phyloP scores from a whole-genome alignment of 1,139 yeast species.

The Taphrina communis region DNA sequence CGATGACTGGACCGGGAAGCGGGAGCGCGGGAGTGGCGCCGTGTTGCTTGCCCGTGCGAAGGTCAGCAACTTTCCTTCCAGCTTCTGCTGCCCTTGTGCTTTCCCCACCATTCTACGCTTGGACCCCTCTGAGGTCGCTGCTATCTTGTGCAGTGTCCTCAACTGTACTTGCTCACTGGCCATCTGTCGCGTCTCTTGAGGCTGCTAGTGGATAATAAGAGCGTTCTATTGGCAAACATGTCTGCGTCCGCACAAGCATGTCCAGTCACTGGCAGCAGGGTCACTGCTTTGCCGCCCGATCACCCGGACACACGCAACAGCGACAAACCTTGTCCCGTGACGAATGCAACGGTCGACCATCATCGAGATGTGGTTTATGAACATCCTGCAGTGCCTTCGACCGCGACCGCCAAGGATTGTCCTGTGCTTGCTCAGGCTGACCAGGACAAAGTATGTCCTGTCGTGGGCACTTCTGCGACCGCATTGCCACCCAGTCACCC shows the following conservation, averaged over 20 bases:
- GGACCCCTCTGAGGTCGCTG: too few species aligned
- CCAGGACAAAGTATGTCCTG: slow-evolving; percentile 36
- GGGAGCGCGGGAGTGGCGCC: slow-evolving; percentile 7
- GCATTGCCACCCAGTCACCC: slow-evolving; percentile 38
- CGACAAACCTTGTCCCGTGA: slow-evolving; percentile 33
- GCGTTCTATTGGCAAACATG: neutral
- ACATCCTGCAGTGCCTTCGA: slow-evolving; percentile 22
- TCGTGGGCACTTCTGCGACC: slow-evolving; percentile 24
- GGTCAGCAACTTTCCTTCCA: slow-evolving; percentile 15
- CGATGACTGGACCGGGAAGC: too few species aligned
- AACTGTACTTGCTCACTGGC: too few species aligned
- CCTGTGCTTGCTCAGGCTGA: slow-evolving; percentile 30
- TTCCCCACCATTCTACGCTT: neutral
- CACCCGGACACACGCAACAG: slow-evolving; percentile 32
- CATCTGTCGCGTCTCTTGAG: too few species aligned
- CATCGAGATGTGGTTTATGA: slow-evolving; percentile 31
- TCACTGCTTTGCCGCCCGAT: slow-evolving; percentile 28
- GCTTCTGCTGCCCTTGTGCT: slow-evolving; percentile 3
- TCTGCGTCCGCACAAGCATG: slow-evolving; percentile 16
- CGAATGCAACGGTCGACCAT: slow-evolving; percentile 33
- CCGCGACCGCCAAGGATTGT: slow-evolving; percentile 37
- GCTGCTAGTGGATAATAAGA: too few species aligned
- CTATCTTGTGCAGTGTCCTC: too few species aligned
- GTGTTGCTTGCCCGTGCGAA: neutral
- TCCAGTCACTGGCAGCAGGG: slow-evolving; percentile 34